These are phyloP conservation scores for Mariannaea sp. DNA, from an alignment of 2,329 filamentous ascomycete species.

Conservation along the genomic window DNA sequence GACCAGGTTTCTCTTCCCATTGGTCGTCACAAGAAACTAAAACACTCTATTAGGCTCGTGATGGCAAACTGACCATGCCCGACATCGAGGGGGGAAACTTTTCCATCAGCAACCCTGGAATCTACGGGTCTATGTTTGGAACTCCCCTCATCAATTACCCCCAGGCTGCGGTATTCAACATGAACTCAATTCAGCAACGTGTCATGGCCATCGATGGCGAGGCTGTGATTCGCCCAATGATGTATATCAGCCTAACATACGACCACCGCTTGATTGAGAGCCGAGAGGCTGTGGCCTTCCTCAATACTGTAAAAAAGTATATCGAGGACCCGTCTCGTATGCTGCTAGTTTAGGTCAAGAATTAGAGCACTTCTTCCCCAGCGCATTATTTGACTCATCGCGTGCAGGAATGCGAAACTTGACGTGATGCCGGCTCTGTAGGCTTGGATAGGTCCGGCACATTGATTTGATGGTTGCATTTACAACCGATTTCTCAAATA, in stretches of 20 bases:
- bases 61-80: slow-evolving; percentile 77
- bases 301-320: slow-evolving; percentile 40
- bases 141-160: slow-evolving; percentile 79
- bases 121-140: slow-evolving; percentile 59
- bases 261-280: slow-evolving; percentile 61
- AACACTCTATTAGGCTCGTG: slow-evolving; percentile 55
- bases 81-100: slow-evolving; percentile 79
- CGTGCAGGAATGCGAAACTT: not conserved
- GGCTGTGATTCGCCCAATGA: slow-evolving; percentile 48
- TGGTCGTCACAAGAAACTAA: not conserved
- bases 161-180: slow-evolving; percentile 66
- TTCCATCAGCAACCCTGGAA: slow-evolving; percentile 80
- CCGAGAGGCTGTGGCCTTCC: slow-evolving; percentile 65
- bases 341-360: slow-evolving; percentile 51
- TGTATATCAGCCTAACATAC: slow-evolving; percentile 58
- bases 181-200: slow-evolving; percentile 60
- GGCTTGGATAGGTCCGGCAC: slow-evolving; percentile 1
- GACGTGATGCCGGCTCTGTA: slow-evolving; percentile 11
- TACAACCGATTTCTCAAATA: too few relatives aligned
- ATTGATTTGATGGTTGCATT: slow-evolving; percentile 19
- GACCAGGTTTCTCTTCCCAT: rapidly evolving
- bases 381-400: too few relatives aligned
- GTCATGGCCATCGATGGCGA: slow-evolving; percentile 63
- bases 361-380: too few relatives aligned
- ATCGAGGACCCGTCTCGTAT: slow-evolving; percentile 50